Base-by-base conservation (phyloP, 228 moss, liverwort and hornwort genomes). In the Sphagnum fallax region DNA sequence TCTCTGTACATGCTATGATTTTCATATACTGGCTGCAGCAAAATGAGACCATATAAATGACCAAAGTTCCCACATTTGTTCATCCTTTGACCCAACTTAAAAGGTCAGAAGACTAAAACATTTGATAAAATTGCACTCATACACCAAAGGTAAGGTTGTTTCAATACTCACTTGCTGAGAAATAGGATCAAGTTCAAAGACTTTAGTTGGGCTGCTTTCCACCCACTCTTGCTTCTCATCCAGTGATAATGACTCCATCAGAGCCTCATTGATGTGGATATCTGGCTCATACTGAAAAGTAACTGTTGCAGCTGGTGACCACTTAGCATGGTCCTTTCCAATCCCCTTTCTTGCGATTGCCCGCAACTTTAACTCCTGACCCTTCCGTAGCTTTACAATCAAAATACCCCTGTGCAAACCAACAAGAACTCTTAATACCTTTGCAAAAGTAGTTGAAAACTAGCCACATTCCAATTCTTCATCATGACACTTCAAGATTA, bases 291-390 rank as follows among this genome's bases (percentile, higher is more conserved):
- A 98, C 67, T 98, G 97, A 70, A 89, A 93, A 48, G 97, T 83
- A 57, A 98, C 97, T 67, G 93, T 98, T 48, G 97, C 97, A 68
- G 93, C 93, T 14, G 97, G 97, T 66, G 97, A 98, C 97, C 97
- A 98, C 78, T 98, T 98, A 6, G 97, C 97, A 75, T 98, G 97
- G 78, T 93, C 93, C 79, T 98, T 93, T 10, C 97, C 97, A 14
- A 98, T 98, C 18, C 97, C 97, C 74, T 98, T 98, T 64, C 97
- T 83, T 48, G 97, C 97, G 61, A 93, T 93, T 8, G 97, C 97
- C 64, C 93, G 90, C 67, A 93, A 80, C 76, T 93, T 98, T 71
- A 98, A 78, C 60, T 98, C 97, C 80, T 98, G 97, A 67, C 97
- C 97, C 75, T 91, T 91, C 53, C 93, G 85, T 70, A 98, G 75